A percentile compares a stretch with the other conserved stretches of the same genome.
Evolutionary conservation across 331 rosid species (phyloP).

Genomic region (Arachis monticola): DNA sequence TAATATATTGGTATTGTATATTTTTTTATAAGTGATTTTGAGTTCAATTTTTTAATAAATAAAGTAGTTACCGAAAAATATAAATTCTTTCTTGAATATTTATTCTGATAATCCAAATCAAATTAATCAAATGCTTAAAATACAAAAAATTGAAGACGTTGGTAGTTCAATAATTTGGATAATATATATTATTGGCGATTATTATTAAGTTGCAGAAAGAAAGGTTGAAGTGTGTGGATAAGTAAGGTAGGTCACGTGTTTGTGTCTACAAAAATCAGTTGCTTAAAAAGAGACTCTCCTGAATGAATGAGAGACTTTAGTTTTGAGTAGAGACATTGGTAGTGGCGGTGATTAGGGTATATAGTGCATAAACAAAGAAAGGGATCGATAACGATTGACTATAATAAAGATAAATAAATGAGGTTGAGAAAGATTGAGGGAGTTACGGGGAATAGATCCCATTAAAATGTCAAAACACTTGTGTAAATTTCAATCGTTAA

Average conservation of each 20-base stretch:
- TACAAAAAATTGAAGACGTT: too few species aligned
- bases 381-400: constrained; percentile 37
- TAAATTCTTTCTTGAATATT: too few species aligned
- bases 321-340: not conserved
- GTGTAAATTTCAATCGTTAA: too few species aligned
- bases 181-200: constrained; percentile 29
- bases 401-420: too few species aligned
- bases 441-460: not conserved
- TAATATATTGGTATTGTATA: too few species aligned
- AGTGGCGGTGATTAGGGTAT: constrained; percentile 35
- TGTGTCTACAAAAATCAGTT: constrained; percentile 57
- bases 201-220: constrained; percentile 39
- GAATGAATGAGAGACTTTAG: constrained; percentile 21
- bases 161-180: too few species aligned
- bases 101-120: too few species aligned
- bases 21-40: too few species aligned
- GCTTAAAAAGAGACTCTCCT: constrained; percentile 41
- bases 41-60: too few species aligned
- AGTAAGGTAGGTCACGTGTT: constrained; percentile 83
- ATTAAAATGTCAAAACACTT: too few species aligned
- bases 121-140: too few species aligned
- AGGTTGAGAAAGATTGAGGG: constrained; percentile 3
- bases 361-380: constrained; percentile 45
- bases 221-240: constrained; percentile 48
- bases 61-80: too few species aligned